phyloP scores from a whole-genome alignment of 2,329 filamentous ascomycete species.

The Orbilia blumenaviensis region DNA sequence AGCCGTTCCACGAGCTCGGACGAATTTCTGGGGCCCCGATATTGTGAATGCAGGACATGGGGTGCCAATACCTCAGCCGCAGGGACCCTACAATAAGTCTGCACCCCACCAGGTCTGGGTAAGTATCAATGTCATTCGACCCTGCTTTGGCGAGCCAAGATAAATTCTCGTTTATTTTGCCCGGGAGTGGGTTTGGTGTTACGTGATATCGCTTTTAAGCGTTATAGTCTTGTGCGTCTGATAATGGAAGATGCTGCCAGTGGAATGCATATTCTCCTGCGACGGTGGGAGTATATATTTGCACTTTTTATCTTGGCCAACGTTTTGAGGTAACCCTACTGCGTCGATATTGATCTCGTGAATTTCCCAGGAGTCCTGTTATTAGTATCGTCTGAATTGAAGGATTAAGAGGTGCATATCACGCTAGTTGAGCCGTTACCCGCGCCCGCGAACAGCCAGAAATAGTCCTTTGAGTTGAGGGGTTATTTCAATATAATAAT shows the following conservation, averaged over 20 bases:
- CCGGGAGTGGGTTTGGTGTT: constrained; percentile 8
- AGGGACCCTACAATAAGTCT: not conserved
- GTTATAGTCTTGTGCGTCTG: constrained; percentile 1
- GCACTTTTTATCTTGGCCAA: not conserved
- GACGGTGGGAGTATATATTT: not conserved
- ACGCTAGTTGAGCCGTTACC: not conserved
- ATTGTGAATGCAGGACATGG: not conserved
- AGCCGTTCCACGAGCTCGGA: not conserved
- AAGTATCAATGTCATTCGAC: not conserved
- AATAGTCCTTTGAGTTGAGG: not conserved
- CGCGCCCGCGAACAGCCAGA: not conserved
- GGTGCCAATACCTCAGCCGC: not conserved
- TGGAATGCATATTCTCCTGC: not conserved
- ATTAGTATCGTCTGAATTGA: not conserved
- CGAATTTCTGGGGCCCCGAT: not conserved
- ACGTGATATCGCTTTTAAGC: constrained; percentile 5
- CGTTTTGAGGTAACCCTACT: not conserved
- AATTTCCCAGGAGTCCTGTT: not conserved
- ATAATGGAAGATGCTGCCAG: not conserved
- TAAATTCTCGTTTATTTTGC: constrained; percentile 20
- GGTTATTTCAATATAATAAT: no score
- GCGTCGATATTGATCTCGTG: constrained; percentile 13
- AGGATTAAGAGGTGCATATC: not conserved
- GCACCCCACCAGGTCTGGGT: not conserved
- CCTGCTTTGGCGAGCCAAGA: constrained; percentile 2